A percentile compares a stretch with the other conserved stretches of the same genome.
These are phyloP conservation scores for Tardiomyces digboiensis DNA, from an alignment of 1,139 yeast species.

Conservation along the genomic window DNA sequence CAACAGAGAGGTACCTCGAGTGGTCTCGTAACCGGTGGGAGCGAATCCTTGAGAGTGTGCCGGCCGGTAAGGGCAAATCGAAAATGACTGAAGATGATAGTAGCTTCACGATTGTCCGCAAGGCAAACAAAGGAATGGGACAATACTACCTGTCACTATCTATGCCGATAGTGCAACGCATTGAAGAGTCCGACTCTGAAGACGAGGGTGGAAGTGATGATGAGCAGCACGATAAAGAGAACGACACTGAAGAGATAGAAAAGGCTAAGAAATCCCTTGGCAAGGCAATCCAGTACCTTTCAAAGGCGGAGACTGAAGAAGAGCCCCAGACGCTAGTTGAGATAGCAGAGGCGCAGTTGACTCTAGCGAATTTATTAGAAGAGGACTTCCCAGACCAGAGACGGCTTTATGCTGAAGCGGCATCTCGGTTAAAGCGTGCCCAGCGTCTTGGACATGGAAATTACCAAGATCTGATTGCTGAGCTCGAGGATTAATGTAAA, in stretches of 20 bases:
- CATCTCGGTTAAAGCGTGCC: slow-evolving; percentile 22
- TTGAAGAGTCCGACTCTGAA: slow-evolving; percentile 16
- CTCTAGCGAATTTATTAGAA: slow-evolving; percentile 64
- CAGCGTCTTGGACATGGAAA: slow-evolving; percentile 27
- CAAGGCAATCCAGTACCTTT: slow-evolving; percentile 49
- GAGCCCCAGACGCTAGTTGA: slow-evolving; percentile 77
- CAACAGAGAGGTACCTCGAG: slow-evolving; percentile 8
- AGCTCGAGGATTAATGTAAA: slow-evolving; percentile 9
- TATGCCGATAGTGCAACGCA: slow-evolving; percentile 19
- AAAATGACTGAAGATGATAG: neutral
- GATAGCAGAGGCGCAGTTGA: slow-evolving; percentile 75
- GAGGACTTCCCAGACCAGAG: slow-evolving; percentile 60
- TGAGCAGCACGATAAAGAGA: slow-evolving; percentile 12
- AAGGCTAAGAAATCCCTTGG: slow-evolving; percentile 41
- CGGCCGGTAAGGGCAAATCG: slow-evolving; percentile 14
- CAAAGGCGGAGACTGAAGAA: slow-evolving; percentile 53
- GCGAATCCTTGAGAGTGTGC: slow-evolving; percentile 10
- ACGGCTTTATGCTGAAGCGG: slow-evolving; percentile 55
- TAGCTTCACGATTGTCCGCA: slow-evolving; percentile 6
- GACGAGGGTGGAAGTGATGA: slow-evolving; percentile 16
- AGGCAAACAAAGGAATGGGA: slow-evolving; percentile 26
- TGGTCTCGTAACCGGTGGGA: slow-evolving; percentile 18
- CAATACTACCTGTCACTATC: slow-evolving; percentile 26
- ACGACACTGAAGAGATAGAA: slow-evolving; percentile 33
- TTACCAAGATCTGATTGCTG: slow-evolving; percentile 23